Evolutionary conservation across 1,284 basidiomycete genomes (phyloP).

Genomic region (Irpex rosettiformis): DNA sequence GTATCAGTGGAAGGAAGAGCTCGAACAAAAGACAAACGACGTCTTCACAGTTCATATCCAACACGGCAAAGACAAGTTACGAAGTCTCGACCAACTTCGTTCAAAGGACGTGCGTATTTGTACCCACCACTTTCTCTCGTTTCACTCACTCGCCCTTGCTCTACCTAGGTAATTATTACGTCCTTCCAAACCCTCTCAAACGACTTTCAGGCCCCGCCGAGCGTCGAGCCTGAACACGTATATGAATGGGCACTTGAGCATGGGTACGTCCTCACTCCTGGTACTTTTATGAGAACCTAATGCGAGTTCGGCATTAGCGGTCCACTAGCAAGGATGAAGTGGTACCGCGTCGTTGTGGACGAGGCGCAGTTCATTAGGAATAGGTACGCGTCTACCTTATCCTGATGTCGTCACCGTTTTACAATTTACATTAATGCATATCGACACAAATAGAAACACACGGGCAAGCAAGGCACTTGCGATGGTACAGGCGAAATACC

Average conservation of each 20-base stretch:
- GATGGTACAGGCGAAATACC: constrained; percentile 52
- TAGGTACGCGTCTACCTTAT: constrained; percentile 38
- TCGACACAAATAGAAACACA: constrained; percentile 51
- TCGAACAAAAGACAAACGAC: constrained; percentile 60
- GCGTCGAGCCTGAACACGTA: constrained; percentile 43
- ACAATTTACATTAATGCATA: no score
- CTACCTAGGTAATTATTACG: constrained; percentile 61
- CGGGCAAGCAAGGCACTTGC: constrained; percentile 56
- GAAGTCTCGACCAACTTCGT: constrained; percentile 39
- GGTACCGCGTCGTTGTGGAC: constrained; percentile 62
- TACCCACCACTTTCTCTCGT: neutral
- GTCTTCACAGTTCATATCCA: constrained; percentile 63
- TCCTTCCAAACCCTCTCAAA: constrained; percentile 61
- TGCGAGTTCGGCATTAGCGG: constrained; percentile 37
- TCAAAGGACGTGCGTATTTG: constrained; percentile 49
- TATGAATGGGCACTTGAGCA: constrained; percentile 43
- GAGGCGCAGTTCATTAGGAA: constrained; percentile 73
- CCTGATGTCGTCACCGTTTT: no score
- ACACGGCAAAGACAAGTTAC: constrained; percentile 64
- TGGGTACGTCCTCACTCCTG: constrained; percentile 34
- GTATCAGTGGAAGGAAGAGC: constrained; percentile 64
- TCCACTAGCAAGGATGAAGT: constrained; percentile 49
- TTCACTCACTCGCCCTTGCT: neutral
- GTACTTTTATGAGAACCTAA: neutral
- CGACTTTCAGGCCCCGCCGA: constrained; percentile 49